Percentiles rank a stretch among this genome's conserved stretches.
These are phyloP conservation scores for Sphagnum contortum DNA, from an alignment of 225 moss, liverwort and hornwort genomes.

Conservation along the genomic window DNA sequence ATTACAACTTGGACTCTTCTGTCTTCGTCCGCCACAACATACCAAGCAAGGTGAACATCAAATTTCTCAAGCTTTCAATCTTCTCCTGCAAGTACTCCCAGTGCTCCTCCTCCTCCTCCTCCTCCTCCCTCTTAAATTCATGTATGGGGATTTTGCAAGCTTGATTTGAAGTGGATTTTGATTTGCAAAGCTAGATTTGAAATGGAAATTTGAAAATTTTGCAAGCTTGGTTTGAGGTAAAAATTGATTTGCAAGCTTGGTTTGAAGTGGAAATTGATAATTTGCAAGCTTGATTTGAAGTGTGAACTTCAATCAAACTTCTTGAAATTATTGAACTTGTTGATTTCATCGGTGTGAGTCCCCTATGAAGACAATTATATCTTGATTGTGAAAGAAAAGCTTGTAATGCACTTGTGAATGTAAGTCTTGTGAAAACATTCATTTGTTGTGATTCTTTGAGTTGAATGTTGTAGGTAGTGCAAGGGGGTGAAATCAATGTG, in stretches of 20 bases:
- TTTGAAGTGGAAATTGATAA: too few species aligned
- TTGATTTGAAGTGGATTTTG: too few species aligned
- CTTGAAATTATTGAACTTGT: not conserved
- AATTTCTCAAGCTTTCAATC: too few species aligned
- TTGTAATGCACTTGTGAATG: too few species aligned
- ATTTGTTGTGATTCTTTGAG: not conserved
- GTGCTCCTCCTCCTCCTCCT: too few species aligned
- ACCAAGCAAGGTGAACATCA: conserved; percentile 32
- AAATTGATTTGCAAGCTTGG: too few species aligned
- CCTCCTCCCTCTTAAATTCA: not conserved
- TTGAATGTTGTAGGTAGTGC: conserved; percentile 16
- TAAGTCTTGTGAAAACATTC: too few species aligned
- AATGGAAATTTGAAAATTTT: not conserved
- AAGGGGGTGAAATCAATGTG: conserved; percentile 23
- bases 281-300: not conserved
- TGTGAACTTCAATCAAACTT: not conserved
- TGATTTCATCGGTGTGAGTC: not conserved
- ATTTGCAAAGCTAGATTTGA: not conserved
- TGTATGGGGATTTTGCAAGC: not conserved
- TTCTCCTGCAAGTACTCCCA: not conserved
- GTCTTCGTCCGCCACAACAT: conserved; percentile 39
- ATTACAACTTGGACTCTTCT: conserved; percentile 15
- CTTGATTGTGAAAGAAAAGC: too few species aligned
- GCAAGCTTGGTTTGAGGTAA: not conserved
- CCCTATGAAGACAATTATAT: not conserved